Conservation (phyloP, 192 early-diverging fungal species). For the Helicostylum pulchrum region DNA sequence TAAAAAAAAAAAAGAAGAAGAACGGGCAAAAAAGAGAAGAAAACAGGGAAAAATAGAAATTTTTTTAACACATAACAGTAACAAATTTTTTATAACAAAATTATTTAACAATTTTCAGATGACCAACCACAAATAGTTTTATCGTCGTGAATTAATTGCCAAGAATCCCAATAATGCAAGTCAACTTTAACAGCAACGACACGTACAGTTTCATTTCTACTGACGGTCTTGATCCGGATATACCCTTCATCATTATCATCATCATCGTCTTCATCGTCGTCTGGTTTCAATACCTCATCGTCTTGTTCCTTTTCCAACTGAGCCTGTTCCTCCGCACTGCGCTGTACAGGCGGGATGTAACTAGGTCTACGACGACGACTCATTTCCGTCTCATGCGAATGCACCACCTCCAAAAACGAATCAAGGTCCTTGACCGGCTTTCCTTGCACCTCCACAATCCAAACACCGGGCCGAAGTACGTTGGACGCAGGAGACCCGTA, state of each 20-base stretch:
- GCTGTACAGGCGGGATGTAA: constrained; percentile 33
- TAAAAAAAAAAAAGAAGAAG: too few species aligned
- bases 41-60: too few species aligned
- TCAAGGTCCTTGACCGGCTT: constrained; percentile 55
- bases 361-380: constrained; percentile 39
- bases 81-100: too few species aligned
- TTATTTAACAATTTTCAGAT: not conserved
- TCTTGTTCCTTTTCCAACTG: constrained; percentile 6
- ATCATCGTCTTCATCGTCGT: constrained; percentile 37
- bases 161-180: constrained; percentile 74
- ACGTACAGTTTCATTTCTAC: constrained; percentile 52
- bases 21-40: too few species aligned
- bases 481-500: constrained; percentile 65
- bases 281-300: constrained; percentile 16
- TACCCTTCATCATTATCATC: constrained; percentile 53
- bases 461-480: constrained; percentile 63
- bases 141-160: constrained; percentile 58
- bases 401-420: constrained; percentile 59
- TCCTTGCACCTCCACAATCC: constrained; percentile 73
- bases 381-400: constrained; percentile 43
- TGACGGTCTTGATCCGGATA: constrained; percentile 56
- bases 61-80: too few species aligned
- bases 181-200: constrained; percentile 75
- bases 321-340: constrained; percentile 1
- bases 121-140: constrained; percentile 49